Percentiles rank a stretch among this genome's conserved stretches.
Evolutionary conservation across 2,329 filamentous ascomycete species (phyloP).

Genomic region (Aspergillus viridinutans): DNA sequence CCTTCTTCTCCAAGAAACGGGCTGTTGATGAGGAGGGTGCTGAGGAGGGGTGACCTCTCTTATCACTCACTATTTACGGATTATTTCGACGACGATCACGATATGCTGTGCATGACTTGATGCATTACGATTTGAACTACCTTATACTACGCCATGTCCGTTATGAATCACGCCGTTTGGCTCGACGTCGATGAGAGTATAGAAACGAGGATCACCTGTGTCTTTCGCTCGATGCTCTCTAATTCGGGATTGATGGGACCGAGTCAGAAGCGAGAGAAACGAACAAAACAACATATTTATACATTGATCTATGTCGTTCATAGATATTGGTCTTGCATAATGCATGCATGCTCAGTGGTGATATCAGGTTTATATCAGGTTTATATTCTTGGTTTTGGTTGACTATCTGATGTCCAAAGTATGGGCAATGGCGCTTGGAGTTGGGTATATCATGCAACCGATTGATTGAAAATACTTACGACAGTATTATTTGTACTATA

Average conservation of each 20-base stretch:
- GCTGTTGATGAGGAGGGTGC: conserved; percentile 31
- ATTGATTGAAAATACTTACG: neutral
- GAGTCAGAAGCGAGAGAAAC: neutral
- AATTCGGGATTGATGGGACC: neutral
- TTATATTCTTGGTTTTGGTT: neutral
- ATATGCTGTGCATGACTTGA: neutral
- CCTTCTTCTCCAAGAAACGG: conserved; percentile 26
- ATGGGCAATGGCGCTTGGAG: neutral
- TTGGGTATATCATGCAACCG: neutral
- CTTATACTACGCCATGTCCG: neutral
- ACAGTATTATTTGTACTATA: neutral
- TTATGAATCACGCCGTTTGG: neutral
- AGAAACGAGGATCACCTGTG: too few species aligned
- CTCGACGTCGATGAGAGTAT: too few species aligned
- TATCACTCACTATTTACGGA: neutral
- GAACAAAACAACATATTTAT: neutral
- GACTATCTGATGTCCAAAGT: neutral
- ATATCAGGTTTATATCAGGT: neutral
- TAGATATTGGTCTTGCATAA: neutral
- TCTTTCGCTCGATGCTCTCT: neutral
- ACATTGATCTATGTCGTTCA: neutral
- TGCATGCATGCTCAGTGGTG: neutral
- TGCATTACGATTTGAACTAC: neutral
- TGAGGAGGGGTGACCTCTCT: conserved; percentile 11
- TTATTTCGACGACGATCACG: neutral